Conservation (phyloP, 2,329 filamentous ascomycete genomes). For the Acarospora socialis region DNA sequence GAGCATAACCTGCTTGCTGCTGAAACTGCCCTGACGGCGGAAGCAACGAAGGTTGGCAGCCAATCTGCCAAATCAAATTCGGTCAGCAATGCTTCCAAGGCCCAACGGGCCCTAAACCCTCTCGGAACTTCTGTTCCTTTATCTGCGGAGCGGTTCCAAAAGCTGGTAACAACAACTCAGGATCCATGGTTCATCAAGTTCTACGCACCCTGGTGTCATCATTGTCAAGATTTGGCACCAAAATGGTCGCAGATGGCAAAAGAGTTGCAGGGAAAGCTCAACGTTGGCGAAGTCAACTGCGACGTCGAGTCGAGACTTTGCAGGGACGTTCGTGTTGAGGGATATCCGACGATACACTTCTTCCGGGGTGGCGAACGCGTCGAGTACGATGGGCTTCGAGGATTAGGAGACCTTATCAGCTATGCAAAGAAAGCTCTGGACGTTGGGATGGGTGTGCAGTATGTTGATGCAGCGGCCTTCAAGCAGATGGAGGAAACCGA, state of each 20-base stretch:
- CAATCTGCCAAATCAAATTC: conserved; percentile 40
- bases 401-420: conserved; percentile 74
- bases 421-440: conserved; percentile 81
- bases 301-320: conserved; percentile 76
- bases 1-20: conserved; percentile 28
- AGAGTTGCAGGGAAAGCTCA: conserved; percentile 78
- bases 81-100: too few species aligned
- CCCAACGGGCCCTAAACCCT: conserved; percentile 47
- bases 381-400: conserved; percentile 84
- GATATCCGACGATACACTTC: conserved; percentile 82
- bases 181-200: conserved; percentile 99
- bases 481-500: conserved; percentile 79
- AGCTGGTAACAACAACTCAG: conserved; percentile 67
- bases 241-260: conserved; percentile 82
- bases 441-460: conserved; percentile 58
- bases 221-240: conserved; percentile 85
- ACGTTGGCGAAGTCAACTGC: conserved; percentile 93
- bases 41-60: conserved; percentile 29
- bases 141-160: conserved; percentile 74
- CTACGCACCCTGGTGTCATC: conserved; percentile 92
- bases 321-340: conserved; percentile 68
- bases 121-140: conserved; percentile 61
- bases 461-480: conserved; percentile 65
- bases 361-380: conserved; percentile 84
- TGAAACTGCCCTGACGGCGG: conserved; percentile 17